A percentile compares a stretch with the other conserved stretches of the same genome.
Conservation (phyloP, 768 basidiomycete genomes). For the Roridomyces roridus region DNA sequence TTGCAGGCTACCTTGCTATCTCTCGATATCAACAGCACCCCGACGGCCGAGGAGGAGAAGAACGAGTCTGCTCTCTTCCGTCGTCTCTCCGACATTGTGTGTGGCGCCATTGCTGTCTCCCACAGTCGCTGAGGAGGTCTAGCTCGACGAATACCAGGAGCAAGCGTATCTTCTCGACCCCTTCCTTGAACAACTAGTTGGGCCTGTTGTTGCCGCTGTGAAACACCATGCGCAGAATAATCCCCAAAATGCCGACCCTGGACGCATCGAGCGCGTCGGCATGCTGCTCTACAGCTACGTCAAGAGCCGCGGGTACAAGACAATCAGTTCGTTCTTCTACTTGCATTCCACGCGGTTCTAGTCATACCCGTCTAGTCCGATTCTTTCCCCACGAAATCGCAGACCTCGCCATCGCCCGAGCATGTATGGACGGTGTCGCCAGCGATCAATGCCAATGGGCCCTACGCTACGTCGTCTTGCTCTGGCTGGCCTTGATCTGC, state of each 20-base stretch:
- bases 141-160: slow-evolving; percentile 93
- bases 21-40: slow-evolving; percentile 49
- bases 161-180: slow-evolving; percentile 94
- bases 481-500: slow-evolving; percentile 95
- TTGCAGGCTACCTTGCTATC: slow-evolving; percentile 58
- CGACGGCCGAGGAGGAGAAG: slow-evolving; percentile 48
- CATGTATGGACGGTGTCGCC: slow-evolving; percentile 61
- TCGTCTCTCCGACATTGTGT: slow-evolving; percentile 57
- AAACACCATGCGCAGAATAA: slow-evolving; percentile 56
- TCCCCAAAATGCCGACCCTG: slow-evolving; percentile 31
- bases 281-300: slow-evolving; percentile 78
- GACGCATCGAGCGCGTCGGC: slow-evolving; percentile 59
- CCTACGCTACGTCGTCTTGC: slow-evolving; percentile 79
- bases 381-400: slow-evolving; percentile 93
- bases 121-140: slow-evolving; percentile 1
- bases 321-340: slow-evolving; percentile 70
- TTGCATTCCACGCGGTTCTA: slow-evolving; percentile 10
- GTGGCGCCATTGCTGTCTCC: slow-evolving; percentile 29
- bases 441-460: slow-evolving; percentile 68
- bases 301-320: slow-evolving; percentile 91
- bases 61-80: slow-evolving; percentile 47
- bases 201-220: slow-evolving; percentile 72
- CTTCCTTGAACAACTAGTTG: slow-evolving; percentile 77
- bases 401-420: slow-evolving; percentile 78
- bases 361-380: slow-evolving; percentile 60